These are phyloP conservation scores for Aureobasidium sp. DNA, from an alignment of 2,329 filamentous ascomycete species.

Conservation along the genomic window DNA sequence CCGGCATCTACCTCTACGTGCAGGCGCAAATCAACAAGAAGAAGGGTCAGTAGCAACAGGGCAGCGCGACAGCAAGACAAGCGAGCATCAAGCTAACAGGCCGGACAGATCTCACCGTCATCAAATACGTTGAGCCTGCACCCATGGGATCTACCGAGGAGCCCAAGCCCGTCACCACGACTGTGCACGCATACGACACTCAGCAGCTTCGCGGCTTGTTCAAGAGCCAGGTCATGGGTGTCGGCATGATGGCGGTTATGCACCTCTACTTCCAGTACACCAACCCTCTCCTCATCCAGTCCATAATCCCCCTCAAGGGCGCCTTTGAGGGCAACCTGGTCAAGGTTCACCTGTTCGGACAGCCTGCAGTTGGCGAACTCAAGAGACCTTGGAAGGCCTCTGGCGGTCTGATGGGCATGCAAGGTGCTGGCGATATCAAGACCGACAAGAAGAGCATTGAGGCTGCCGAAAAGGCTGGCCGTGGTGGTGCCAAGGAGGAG, in stretches of 20 bases:
- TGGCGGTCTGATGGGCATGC: slow-evolving; percentile 71
- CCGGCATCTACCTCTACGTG: slow-evolving; percentile 76
- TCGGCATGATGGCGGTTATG: slow-evolving; percentile 98
- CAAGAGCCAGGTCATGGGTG: slow-evolving; percentile 89
- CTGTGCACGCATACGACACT: slow-evolving; percentile 89
- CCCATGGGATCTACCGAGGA: slow-evolving; percentile 91
- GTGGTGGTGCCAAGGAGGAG: slow-evolving; percentile 48
- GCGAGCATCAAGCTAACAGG: slow-evolving; percentile 5
- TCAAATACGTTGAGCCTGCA: slow-evolving; percentile 97
- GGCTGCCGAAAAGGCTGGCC: slow-evolving; percentile 44
- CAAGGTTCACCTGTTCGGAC: slow-evolving; percentile 89
- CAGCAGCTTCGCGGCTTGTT: slow-evolving; percentile 76
- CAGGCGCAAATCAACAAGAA: slow-evolving; percentile 85
- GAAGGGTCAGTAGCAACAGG: slow-evolving; percentile 61
- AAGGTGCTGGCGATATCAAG: slow-evolving; percentile 64
- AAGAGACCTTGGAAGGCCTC: slow-evolving; percentile 91
- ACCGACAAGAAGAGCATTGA: slow-evolving; percentile 64
- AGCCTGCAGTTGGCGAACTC: slow-evolving; percentile 81
- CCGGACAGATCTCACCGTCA: slow-evolving; percentile 75
- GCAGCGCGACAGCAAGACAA: not conserved
- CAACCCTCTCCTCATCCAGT: slow-evolving; percentile 97
- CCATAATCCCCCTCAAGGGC: slow-evolving; percentile 94
- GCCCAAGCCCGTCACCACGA: slow-evolving; percentile 93
- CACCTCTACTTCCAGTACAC: slow-evolving; percentile 99
- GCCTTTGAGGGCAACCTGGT: slow-evolving; percentile 91